Conservation (phyloP, 2,329 filamentous ascomycete species). For the Colletotrichum trifolii region DNA sequence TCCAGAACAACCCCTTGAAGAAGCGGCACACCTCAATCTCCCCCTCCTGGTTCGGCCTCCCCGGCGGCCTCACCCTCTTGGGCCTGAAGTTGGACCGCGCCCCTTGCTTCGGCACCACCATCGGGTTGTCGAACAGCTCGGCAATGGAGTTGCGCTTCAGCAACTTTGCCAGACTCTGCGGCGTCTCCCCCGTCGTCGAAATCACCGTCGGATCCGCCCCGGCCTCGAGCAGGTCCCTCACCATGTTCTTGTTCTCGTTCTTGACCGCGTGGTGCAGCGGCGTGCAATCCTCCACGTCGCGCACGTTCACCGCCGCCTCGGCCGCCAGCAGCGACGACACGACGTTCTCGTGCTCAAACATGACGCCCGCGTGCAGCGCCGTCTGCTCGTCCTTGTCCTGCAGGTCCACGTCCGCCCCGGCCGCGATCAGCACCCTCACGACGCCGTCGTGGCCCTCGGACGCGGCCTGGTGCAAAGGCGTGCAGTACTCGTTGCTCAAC, state of each 20-base stretch:
- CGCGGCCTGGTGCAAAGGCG: conserved; percentile 38
- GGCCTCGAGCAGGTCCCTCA: conserved; percentile 36
- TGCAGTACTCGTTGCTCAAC: conserved; percentile 35
- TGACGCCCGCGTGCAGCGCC: conserved; percentile 36
- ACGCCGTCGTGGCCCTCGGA: conserved; percentile 37
- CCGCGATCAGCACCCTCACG: conserved; percentile 31
- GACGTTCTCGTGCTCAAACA: conserved; percentile 38
- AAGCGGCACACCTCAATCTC: conserved; percentile 36
- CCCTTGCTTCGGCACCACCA: conserved; percentile 26
- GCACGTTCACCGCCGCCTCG: conserved; percentile 30
- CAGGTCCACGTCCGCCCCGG: conserved; percentile 38
- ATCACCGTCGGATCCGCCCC: conserved; percentile 37
- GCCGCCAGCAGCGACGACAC: conserved; percentile 32
- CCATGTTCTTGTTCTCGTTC: conserved; percentile 34
- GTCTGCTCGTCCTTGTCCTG: conserved; percentile 37
- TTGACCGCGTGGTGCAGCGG: conserved; percentile 38
- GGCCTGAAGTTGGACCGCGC: conserved; percentile 25
- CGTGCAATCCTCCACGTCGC: conserved; percentile 38
- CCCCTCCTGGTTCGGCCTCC: conserved; percentile 30
- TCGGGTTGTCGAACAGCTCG: conserved; percentile 33
- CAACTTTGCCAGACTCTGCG: conserved; percentile 31
- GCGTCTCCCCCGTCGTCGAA: conserved; percentile 35
- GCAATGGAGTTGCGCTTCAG: conserved; percentile 30
- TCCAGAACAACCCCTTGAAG: conserved; percentile 36
- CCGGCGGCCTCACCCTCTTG: conserved; percentile 21